Base-by-base conservation (phyloP, 2,329 filamentous ascomycete genomes). In the Ascochyta viciae-villosae region DNA sequence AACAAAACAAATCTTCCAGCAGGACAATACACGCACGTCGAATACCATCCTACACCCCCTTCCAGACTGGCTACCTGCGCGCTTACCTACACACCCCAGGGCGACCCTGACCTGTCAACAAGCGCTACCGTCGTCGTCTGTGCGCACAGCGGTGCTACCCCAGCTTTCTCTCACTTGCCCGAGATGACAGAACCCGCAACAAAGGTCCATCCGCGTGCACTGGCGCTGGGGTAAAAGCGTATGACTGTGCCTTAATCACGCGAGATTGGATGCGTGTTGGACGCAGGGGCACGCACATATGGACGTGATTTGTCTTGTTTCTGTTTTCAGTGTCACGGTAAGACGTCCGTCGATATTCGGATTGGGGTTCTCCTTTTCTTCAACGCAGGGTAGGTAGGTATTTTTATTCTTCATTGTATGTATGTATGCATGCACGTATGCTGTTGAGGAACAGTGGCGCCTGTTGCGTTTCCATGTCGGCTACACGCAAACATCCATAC, bases 401-500 rank as follows among this genome's bases (percentile, higher is more conserved):
- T 29, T 29, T 29, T 29, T 13, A 5, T 13, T 31, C 6, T 31
- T 19, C 19, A 19, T 19, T 19, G 19, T 31, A 31, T 31, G 8
- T 31, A 31, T 15, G 16, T n/a, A 23, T 33, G 37, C 27, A 46
- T 34, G 29, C 38, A 15, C 35, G 15, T 43, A 29, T 35, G 29
- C 33, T 47, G 31, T 27, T 50, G 35, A 41, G 27, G 10, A 34
- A 46, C 24, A 13, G 41, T 38, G 52, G 52, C 46, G 52, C 13
- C 3, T 22, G 41, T 16, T 40, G 52, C 37, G 19, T n/a, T n/a
- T 3, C 19, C 19, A 19, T 19, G 2, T 19, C 19, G 23, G 31
- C 51, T 67, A 74, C 24, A 60, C 64, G 60, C 87, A 91, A 4
- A 90, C 73, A 70, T 89, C 81, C 54, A 91, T 76, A 73, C 76